Evolutionary conservation across 2,329 filamentous ascomycete species (phyloP).

Genomic region (Scleromitrula shiraiana): DNA sequence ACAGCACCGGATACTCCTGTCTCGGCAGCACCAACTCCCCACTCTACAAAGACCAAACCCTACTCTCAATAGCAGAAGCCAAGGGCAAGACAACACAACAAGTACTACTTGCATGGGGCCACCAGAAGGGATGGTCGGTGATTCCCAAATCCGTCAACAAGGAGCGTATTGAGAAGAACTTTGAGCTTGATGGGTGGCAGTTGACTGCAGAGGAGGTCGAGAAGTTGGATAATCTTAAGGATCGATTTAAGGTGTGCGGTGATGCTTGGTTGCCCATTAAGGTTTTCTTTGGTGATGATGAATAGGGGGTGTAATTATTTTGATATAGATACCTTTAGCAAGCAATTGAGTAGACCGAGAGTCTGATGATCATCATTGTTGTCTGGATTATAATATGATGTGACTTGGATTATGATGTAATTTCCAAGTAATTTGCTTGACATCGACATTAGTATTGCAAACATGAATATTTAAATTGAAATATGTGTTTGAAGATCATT

Average conservation of each 20-base stretch:
- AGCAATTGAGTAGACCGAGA: neutral
- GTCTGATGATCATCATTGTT: too few relatives aligned
- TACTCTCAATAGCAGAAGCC: slow-evolving; percentile 53
- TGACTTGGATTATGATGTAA: too few relatives aligned
- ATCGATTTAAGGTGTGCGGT: slow-evolving; percentile 73
- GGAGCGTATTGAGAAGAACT: slow-evolving; percentile 68
- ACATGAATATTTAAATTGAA: too few relatives aligned
- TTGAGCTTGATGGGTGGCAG: slow-evolving; percentile 64
- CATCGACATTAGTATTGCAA: too few relatives aligned
- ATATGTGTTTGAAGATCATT: too few relatives aligned
- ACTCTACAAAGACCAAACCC: slow-evolving; percentile 56
- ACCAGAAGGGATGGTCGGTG: slow-evolving; percentile 73
- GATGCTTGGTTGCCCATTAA: slow-evolving; percentile 67
- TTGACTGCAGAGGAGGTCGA: slow-evolving; percentile 65
- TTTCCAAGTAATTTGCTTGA: too few relatives aligned
- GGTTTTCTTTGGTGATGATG: slow-evolving; percentile 79
- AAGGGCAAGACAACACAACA: slow-evolving; percentile 68
- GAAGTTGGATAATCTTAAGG: slow-evolving; percentile 39
- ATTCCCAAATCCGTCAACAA: slow-evolving; percentile 79
- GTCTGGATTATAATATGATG: too few relatives aligned
- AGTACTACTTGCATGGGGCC: slow-evolving; percentile 71
- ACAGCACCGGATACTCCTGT: slow-evolving; percentile 67
- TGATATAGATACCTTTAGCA: slow-evolving; percentile 9
- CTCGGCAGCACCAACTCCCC: slow-evolving; percentile 64
- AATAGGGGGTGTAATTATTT: slow-evolving; percentile 40